Evolutionary conservation across 2,329 filamentous ascomycete genomes (phyloP).

Genomic region (Neophaeococcomyces mojaviensis): DNA sequence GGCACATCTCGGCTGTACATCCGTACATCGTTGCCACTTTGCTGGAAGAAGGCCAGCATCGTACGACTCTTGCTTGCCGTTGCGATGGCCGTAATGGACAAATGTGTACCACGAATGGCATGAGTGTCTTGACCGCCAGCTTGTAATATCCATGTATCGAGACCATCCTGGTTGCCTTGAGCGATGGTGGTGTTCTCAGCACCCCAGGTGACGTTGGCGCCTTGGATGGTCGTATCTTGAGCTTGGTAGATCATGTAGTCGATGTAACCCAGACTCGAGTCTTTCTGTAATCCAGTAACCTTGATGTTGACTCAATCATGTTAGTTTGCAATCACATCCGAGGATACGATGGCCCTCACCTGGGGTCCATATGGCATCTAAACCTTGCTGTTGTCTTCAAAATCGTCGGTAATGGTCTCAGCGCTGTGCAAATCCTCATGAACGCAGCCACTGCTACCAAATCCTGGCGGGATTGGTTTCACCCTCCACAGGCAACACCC

Average conservation of each 20-base stretch:
- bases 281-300: slow-evolving; percentile 1
- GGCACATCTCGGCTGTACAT: slow-evolving; percentile 5
- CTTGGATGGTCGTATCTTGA: slow-evolving; percentile 6
- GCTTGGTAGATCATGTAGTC: slow-evolving; percentile 8
- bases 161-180: neutral
- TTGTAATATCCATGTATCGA: slow-evolving; percentile 2
- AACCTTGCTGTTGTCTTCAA: too few species aligned
- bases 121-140: neutral
- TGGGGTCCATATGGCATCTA: slow-evolving; percentile 10
- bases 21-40: slow-evolving; percentile 3
- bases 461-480: too few species aligned
- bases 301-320: neutral
- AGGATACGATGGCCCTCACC: neutral
- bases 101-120: slow-evolving; percentile 4
- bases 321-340: neutral
- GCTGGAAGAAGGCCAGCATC: slow-evolving; percentile 5
- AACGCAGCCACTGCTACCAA: too few species aligned
- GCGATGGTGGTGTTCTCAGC: slow-evolving; percentile 8
- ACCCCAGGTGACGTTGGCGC: slow-evolving; percentile 7
- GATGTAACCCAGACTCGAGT: slow-evolving; percentile 7
- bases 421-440: too few species aligned
- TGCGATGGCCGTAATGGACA: slow-evolving; percentile 1
- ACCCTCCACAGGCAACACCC: too few species aligned
- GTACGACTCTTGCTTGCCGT: neutral
- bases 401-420: too few species aligned